Conservation (phyloP, 441 rosid species). For the Francoa sonchifolia region DNA sequence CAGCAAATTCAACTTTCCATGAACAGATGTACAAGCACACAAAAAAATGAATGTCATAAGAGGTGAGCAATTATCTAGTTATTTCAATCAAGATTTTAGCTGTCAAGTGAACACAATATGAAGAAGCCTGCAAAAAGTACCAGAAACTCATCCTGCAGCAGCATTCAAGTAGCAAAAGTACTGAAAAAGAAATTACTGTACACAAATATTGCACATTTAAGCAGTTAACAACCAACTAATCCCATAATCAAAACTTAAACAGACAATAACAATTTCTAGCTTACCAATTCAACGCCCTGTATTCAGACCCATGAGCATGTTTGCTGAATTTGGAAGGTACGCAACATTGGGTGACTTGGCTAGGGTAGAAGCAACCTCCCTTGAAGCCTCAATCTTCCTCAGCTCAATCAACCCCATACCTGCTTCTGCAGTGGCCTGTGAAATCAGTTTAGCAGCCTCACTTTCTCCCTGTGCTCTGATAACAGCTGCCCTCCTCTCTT, state of each 20-base stretch:
- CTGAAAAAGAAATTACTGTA: no score
- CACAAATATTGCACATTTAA: no score
- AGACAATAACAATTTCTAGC: neutral
- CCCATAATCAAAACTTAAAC: neutral
- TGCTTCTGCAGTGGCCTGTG: conserved; percentile 67
- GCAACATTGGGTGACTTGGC: conserved; percentile 78
- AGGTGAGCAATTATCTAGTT: no score
- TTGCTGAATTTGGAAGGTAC: conserved; percentile 77
- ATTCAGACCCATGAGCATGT: conserved; percentile 64
- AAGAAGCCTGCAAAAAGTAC: no score
- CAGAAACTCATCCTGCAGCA: no score
- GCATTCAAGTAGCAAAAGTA: no score
- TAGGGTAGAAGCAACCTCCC: conserved; percentile 84
- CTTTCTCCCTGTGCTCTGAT: conserved; percentile 97
- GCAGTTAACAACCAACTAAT: neutral
- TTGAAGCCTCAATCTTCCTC: conserved; percentile 89
- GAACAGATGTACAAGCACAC: no score
- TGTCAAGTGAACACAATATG: no score
- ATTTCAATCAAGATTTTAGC: no score
- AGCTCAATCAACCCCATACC: conserved; percentile 90
- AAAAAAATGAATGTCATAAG: no score
- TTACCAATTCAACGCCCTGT: conserved; percentile 51
- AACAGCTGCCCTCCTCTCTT: conserved; percentile 91
- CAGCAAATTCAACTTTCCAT: no score
- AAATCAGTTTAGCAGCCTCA: conserved; percentile 76